Base-by-base conservation (phyloP, 2,329 filamentous ascomycete genomes). In the Pseudogymnoascus sp. region DNA sequence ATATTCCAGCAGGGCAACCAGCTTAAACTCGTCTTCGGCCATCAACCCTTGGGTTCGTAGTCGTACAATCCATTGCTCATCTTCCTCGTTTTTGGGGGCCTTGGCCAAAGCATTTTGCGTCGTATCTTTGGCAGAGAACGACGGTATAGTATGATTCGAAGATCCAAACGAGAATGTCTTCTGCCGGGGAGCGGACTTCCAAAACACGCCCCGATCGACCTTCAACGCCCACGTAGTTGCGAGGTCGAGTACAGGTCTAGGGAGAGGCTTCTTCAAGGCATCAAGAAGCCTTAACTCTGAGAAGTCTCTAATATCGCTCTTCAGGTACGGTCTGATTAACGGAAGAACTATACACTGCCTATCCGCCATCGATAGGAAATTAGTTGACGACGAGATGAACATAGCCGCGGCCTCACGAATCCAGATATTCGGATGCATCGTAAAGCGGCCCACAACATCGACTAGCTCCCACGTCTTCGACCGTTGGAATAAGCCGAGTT, bases 391-490 rank as follows among this genome's bases (percentile, higher is more conserved):
- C 2, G 90, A 85, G 37, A 97, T 78, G 67, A 97, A 96, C 65
- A 93, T 86, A 6, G 89, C 83, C 2, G 93, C 87, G 8, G 93
- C 90, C 74, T 97, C 93, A 37, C 93, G 85, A 60, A 99, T 92
- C 93, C 94, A 99, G 7, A 90, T 78, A 67, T 96, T 97, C 0
- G 94, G 94, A 71, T 99, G 94, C 78, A 96, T 87, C 11, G 92
- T 87, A 69, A 97, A 96, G 3, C 91, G 85, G 6, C 83, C 87
- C 12, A 93, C 84, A 38, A 93, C 85, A 64, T 95, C 88, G 20
- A 96, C 84, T 38, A 99, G 78, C 70, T 97, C 91, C 87, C 91
- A 96, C 1, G 86, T 87, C 63, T 90, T 93, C 5, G 86, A 81
- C 68, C 91, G 84, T 59, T 95, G 93, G 54, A 99, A 84, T 0